phyloP scores from a whole-genome alignment of 2,329 filamentous ascomycete genomes.

The Colletotrichum noveboracense region DNA sequence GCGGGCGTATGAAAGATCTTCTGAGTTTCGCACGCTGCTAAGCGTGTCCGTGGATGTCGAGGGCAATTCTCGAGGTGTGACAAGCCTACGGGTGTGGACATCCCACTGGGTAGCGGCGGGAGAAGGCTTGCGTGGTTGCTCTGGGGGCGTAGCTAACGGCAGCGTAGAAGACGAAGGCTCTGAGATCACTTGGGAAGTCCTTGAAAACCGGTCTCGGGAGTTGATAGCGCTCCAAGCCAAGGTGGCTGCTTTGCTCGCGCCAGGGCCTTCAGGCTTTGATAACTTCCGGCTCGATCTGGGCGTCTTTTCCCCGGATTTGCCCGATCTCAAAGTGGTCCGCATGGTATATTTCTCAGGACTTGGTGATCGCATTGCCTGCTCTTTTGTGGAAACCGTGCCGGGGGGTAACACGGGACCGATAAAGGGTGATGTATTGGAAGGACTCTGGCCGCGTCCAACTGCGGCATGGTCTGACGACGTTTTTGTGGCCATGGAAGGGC shows the following conservation, averaged over 20 bases:
- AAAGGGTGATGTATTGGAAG: constrained; percentile 25
- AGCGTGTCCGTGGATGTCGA: constrained; percentile 29
- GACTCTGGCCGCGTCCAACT: constrained; percentile 33
- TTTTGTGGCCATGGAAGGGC: constrained; percentile 61
- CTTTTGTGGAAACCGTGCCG: constrained; percentile 36
- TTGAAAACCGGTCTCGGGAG: constrained; percentile 39
- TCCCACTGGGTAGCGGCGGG: constrained; percentile 54
- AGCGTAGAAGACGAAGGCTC: constrained; percentile 23
- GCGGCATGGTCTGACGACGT: constrained; percentile 56
- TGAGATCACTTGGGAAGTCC: constrained; percentile 28
- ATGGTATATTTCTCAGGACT: constrained; percentile 68
- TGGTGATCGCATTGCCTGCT: constrained; percentile 49
- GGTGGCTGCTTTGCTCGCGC: constrained; percentile 68
- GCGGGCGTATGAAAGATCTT: constrained; percentile 41
- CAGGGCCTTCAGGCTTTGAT: constrained; percentile 49
- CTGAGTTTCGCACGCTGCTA: constrained; percentile 38
- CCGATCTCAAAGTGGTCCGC: constrained; percentile 64
- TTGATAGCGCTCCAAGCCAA: constrained; percentile 63
- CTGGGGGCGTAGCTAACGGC: constrained; percentile 31
- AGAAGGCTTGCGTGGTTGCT: constrained; percentile 35
- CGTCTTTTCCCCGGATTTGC: constrained; percentile 48
- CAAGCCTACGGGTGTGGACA: constrained; percentile 57
- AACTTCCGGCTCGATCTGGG: constrained; percentile 44
- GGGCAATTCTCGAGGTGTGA: constrained; percentile 42
- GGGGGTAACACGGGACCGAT: constrained; percentile 32